Evolutionary conservation across 345 rosid genomes (phyloP), one percentile per base, ranked within the genome.

Genomic region (Erucastrum elatum): DNA sequence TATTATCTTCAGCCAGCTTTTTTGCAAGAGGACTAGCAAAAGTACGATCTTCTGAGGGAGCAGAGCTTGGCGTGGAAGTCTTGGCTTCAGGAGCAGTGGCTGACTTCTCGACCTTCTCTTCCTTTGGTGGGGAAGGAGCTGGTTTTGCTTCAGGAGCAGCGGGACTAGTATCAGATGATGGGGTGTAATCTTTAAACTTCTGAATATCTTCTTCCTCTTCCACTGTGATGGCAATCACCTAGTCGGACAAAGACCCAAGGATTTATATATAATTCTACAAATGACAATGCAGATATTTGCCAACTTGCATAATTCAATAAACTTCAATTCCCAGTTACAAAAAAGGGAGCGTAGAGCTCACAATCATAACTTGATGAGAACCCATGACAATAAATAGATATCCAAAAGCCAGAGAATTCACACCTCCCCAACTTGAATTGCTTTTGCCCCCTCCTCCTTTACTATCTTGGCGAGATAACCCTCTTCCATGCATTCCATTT

Each of bases 401-500:
- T 21, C 21, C 21, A 21, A 21, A 21, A 21, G 21, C 21, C 21
- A 21, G 21, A 21, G 21, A 21, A 21, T 68, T 55, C 72, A 58
- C 88, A 94, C 98, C 97, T 95, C 97, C 27, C 98, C 97, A 80
- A 95, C 97, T 90, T 95, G 82, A 78, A 95, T 91, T 84, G 87
- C 97, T 83, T 90, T 93, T 44, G 96, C 71, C 25, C 97, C 99
- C 21, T 95, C 99, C 60, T 85, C 92, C 77, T 89, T 86, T 76
- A 93, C 25, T 78, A 95, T 95, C 90, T 90, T 95, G 66, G 98
- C 98, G 65, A 95, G 98, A 75, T 80, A 95, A 53, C 98, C 98
- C 72, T 94, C 98, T 80, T 94, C 98, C 98, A 94, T 94, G 85
- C 98, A 90, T 84, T 94, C 98, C 98, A 94, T 89, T 87, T 94